These are phyloP conservation scores for Periconia sp. DNA, from an alignment of 2,329 filamentous ascomycete genomes.

Conservation along the genomic window DNA sequence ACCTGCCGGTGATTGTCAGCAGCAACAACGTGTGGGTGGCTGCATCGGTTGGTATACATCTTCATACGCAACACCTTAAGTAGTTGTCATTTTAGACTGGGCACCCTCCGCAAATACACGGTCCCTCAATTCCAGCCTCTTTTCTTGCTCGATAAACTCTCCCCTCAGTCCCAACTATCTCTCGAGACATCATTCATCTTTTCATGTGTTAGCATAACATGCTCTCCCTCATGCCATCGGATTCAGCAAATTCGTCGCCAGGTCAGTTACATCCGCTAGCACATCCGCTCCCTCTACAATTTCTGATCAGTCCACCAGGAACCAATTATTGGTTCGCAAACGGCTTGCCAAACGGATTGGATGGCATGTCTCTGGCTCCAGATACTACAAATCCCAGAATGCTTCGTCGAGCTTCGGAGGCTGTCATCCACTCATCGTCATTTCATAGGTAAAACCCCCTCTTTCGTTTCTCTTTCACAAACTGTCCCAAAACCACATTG, in stretches of 20 bases:
- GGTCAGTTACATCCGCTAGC: constrained; percentile 20
- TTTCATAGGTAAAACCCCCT: constrained; percentile 28
- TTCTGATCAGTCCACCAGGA: constrained; percentile 22
- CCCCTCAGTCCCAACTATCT: constrained; percentile 6
- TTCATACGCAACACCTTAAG: constrained; percentile 24
- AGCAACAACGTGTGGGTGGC: constrained; percentile 9
- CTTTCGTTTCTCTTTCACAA: no score
- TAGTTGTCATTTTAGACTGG: constrained; percentile 30
- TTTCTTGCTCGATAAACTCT: constrained; percentile 20
- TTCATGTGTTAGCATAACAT: constrained; percentile 27
- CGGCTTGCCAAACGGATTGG: constrained; percentile 32
- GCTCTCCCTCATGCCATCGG: constrained; percentile 42
- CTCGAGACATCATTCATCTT: constrained; percentile 22
- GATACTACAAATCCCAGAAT: constrained; percentile 26
- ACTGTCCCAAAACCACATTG: no score
- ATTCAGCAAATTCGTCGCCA: constrained; percentile 35
- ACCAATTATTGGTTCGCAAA: constrained; percentile 39
- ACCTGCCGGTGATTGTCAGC: constrained; percentile 33
- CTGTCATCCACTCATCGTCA: constrained; percentile 27
- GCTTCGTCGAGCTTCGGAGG: constrained; percentile 37
- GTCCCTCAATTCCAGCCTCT: constrained; percentile 27
- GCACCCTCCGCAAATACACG: constrained; percentile 34
- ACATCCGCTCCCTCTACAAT: neutral
- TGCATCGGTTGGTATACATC: constrained; percentile 25
- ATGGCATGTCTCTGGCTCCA: constrained; percentile 19